Conservation (phyloP, 805 yeast genomes). For the Candida peoriensis region DNA sequence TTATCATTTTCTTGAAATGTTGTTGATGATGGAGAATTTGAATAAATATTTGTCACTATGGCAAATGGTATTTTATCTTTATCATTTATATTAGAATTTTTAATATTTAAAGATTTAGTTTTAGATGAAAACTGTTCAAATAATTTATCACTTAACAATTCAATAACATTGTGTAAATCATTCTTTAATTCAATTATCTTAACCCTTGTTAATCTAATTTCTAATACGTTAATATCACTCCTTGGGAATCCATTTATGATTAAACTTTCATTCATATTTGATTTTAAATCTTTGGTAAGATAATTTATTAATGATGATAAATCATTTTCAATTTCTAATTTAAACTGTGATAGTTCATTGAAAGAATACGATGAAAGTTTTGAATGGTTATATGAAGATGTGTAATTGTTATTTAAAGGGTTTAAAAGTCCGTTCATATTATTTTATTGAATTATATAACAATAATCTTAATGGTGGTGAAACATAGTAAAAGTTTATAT, state of each 20-base stretch:
- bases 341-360: not conserved
- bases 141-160: conserved; percentile 42
- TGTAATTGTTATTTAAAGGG: not conserved
- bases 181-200: conserved; percentile 64
- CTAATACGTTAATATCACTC: conserved; percentile 73
- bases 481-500: too few relatives aligned
- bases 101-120: too few relatives aligned
- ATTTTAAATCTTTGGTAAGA: conserved; percentile 2
- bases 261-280: conserved; percentile 59
- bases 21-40: conserved; percentile 36
- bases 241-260: conserved; percentile 77
- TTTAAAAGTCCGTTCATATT: not conserved
- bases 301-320: not conserved
- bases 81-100: not conserved
- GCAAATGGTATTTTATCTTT: conserved; percentile 49
- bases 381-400: not conserved
- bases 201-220: conserved; percentile 55
- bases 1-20: conserved; percentile 52
- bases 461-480: conserved; percentile 11
- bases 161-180: conserved; percentile 52
- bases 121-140: conserved; percentile 33
- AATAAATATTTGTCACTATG: conserved; percentile 20
- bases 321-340: not conserved
- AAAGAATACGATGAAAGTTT: not conserved
- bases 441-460: conserved; percentile 10